Base-by-base conservation (phyloP, 495 filamentous ascomycete genomes). In the Penicillium longicatenatum region DNA sequence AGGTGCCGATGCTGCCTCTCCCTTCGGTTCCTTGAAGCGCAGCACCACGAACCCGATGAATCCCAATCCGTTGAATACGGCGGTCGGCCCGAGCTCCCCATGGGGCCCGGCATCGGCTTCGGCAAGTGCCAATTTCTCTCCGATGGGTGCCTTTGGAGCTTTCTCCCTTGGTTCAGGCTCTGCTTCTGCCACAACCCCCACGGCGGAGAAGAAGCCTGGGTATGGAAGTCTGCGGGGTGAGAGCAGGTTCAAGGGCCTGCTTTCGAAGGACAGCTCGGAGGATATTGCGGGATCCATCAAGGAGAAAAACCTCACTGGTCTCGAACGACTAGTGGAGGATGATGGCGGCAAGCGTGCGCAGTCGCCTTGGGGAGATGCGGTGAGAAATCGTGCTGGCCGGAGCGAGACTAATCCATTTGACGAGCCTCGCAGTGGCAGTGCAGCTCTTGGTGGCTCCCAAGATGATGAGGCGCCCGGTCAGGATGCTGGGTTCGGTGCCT, bases 381-480 rank as follows among this genome's bases (percentile, higher is more conserved):
- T 78, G 47, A 76, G 74, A 54, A 80, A 78, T 17, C 82, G 81
- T 24, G 66, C 78, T 6, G 68, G 66, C 14, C 79, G 90, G 54
- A 88, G 88, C 58, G 91, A 94, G 63, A 92, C 89, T 3, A 93
- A 96, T 70, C 90, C 91, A 1, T 96, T 92, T 62, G 84, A 84
- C 51, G 88, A 90, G 39, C 68, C 72, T 61, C 81, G 78, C 29
- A 83, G 84, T 57, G 89, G 90, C 33, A 92, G 91, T 72, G 89
- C 90, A n/a, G 87, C 86, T 43, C 77, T 95, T 20, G 85, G 90
- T 47, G 92, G 89, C 1, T 88, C 82, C 41, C 83, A 89, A 62
- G 93, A 97, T 66, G 78, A 81, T n/a, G 87, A 83, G 59, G 82
- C 87, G 21, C 79, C 85, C 16, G 67, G 79, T 22, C 75, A 75